phyloP scores from a whole-genome alignment of 495 filamentous ascomycete genomes.

The Aspergillus funiculosus region DNA sequence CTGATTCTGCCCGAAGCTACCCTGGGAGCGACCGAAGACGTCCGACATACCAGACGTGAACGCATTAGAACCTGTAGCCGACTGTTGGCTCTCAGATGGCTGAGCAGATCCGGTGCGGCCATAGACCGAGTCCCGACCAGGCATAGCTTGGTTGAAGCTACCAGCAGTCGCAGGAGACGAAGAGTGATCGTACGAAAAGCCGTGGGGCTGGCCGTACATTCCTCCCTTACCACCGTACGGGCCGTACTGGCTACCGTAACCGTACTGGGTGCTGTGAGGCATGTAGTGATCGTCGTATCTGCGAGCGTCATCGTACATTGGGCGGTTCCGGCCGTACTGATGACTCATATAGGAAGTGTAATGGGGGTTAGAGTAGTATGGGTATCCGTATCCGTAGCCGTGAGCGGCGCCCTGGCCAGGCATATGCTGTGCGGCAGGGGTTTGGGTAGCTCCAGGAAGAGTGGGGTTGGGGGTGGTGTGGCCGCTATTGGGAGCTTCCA shows the following conservation, averaged over 20 bases:
- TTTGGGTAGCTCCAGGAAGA: conserved; percentile 60
- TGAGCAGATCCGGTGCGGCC: conserved; percentile 69
- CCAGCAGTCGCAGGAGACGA: conserved; percentile 68
- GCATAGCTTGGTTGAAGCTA: conserved; percentile 61
- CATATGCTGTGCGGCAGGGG: conserved; percentile 58
- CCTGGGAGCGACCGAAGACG: conserved; percentile 65
- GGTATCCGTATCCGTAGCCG: conserved; percentile 63
- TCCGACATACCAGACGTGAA: conserved; percentile 71
- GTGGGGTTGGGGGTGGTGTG: conserved; percentile 85
- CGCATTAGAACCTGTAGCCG: conserved; percentile 51
- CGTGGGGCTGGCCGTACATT: conserved; percentile 75
- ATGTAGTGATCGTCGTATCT: conserved; percentile 51
- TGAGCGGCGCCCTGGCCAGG: conserved; percentile 50
- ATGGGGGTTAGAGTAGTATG: conserved; percentile 77
- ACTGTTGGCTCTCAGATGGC: conserved; percentile 60
- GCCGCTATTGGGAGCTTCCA: conserved; percentile 75
- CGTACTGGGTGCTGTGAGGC: conserved; percentile 54
- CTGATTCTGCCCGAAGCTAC: conserved; percentile 63
- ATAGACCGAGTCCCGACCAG: conserved; percentile 70
- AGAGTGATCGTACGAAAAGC: conserved; percentile 74
- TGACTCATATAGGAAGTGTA: conserved; percentile 75
- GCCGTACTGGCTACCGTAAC: conserved; percentile 65
- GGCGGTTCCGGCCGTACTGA: conserved; percentile 48
- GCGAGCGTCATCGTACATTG: conserved; percentile 52
- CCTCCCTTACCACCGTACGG: conserved; percentile 69